Evolutionary conservation across 441 rosid species (phyloP).

Genomic region (Caryocar brasiliense): DNA sequence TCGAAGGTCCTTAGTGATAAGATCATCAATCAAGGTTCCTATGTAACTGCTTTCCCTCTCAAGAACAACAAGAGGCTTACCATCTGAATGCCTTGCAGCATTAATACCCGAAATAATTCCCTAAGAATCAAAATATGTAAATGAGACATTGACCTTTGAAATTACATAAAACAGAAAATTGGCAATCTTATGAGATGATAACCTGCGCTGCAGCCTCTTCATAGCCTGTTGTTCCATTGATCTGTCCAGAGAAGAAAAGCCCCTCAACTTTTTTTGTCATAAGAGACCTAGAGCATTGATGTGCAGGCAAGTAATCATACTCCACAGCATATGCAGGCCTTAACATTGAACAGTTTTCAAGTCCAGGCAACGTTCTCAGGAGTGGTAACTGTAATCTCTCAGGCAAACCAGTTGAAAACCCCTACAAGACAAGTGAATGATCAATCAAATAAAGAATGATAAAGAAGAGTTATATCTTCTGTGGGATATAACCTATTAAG

Average conservation of each 20-base stretch:
- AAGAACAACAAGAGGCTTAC: slow-evolving; percentile 74
- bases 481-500: no score
- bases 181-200: slow-evolving; percentile 4
- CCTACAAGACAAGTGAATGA: slow-evolving; percentile 34
- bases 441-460: not conserved
- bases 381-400: slow-evolving; percentile 91
- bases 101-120: slow-evolving; percentile 92
- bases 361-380: slow-evolving; percentile 90
- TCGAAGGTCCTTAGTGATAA: slow-evolving; percentile 90
- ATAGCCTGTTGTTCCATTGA: slow-evolving; percentile 97
- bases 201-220: slow-evolving; percentile 99
- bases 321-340: slow-evolving; percentile 99
- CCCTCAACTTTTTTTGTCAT: slow-evolving; percentile 92
- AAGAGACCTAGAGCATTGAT: slow-evolving; percentile 87
- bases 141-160: no score
- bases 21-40: slow-evolving; percentile 90
- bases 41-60: slow-evolving; percentile 95
- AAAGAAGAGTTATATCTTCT: no score
- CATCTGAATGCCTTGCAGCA: slow-evolving; percentile 83
- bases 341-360: slow-evolving; percentile 86
- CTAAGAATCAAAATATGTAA: slow-evolving; percentile 23
- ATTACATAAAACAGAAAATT: no score
- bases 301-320: slow-evolving; percentile 92
- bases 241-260: slow-evolving; percentile 97
- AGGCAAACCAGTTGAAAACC: slow-evolving; percentile 95